A percentile compares a stretch with the other conserved stretches of the same genome.
Evolutionary conservation across 148 eudicot genomes (phyloP).

Genomic region (Suaeda aralocaspica): DNA sequence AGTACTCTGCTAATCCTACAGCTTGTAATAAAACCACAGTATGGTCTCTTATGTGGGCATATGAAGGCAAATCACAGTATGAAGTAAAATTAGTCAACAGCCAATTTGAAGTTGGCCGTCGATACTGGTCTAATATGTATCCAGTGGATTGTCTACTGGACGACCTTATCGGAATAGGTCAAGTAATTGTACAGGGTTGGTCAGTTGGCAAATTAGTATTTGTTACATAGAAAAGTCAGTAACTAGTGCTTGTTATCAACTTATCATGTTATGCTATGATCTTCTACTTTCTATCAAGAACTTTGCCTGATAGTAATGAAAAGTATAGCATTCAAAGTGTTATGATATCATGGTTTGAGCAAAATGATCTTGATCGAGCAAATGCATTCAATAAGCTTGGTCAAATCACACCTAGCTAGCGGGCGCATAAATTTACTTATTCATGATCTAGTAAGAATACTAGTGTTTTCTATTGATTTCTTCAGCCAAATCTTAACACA

Average conservation of each 20-base stretch:
- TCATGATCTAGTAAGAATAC: background rate
- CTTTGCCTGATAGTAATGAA: background rate
- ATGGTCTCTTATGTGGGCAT: too few relatives aligned
- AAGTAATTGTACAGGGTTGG: constrained; percentile 9
- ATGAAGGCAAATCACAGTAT: too few relatives aligned
- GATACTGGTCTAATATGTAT: too few relatives aligned
- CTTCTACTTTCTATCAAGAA: background rate
- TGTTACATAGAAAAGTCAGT: background rate
- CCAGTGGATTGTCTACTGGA: too few relatives aligned
- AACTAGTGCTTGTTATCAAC: background rate
- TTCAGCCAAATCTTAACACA: too few relatives aligned
- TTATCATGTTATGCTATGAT: constrained; percentile 14
- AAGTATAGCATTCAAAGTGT: too few relatives aligned
- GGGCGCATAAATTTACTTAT: background rate
- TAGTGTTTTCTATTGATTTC: background rate
- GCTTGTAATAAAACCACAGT: constrained; percentile 16
- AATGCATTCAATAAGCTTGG: too few relatives aligned
- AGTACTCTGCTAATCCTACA: background rate
- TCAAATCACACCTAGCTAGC: too few relatives aligned
- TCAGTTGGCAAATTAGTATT: background rate
- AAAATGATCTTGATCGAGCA: background rate
- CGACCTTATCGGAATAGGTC: too few relatives aligned
- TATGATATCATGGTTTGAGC: background rate
- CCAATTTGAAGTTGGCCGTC: too few relatives aligned
- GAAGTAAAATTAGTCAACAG: too few relatives aligned